Percentiles rank a stretch among this genome's conserved stretches.
These are phyloP conservation scores for Dioscorea zingiberensis DNA, from an alignment of 106 monocot genomes.

Conservation along the genomic window DNA sequence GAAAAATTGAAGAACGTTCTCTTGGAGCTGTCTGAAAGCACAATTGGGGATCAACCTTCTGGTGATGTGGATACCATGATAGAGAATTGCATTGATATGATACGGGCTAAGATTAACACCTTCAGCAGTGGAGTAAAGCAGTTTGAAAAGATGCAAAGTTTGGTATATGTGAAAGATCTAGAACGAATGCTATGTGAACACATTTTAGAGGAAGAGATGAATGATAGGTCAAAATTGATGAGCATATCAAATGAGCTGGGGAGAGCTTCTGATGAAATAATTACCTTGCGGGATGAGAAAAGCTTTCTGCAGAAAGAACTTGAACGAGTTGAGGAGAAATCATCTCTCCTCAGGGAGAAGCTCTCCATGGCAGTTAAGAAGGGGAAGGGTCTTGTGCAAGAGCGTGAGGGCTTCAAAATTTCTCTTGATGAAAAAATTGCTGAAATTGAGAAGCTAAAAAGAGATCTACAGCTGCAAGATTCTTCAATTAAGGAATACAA, in stretches of 20 bases:
- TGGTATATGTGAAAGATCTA: slow-evolving; percentile 41
- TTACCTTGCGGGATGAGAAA: slow-evolving; percentile 57
- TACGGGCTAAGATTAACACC: slow-evolving; percentile 32
- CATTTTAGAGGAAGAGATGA: slow-evolving; percentile 61
- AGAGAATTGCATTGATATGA: slow-evolving; percentile 34
- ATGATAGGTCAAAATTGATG: slow-evolving; percentile 31
- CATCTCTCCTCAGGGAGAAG: slow-evolving; percentile 67
- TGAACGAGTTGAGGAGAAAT: slow-evolving; percentile 66
- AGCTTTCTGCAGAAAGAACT: slow-evolving; percentile 57
- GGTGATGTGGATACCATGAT: slow-evolving; percentile 24
- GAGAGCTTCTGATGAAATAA: slow-evolving; percentile 28
- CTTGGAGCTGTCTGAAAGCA: slow-evolving; percentile 33
- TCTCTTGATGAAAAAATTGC: slow-evolving; percentile 67
- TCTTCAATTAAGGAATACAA: slow-evolving; percentile 36
- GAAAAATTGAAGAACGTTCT: slow-evolving; percentile 37
- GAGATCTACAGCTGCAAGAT: slow-evolving; percentile 46
- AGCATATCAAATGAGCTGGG: slow-evolving; percentile 34
- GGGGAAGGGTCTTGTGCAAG: slow-evolving; percentile 90
- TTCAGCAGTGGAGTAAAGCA: slow-evolving; percentile 19
- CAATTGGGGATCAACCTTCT: slow-evolving; percentile 29
- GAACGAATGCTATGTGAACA: slow-evolving; percentile 41
- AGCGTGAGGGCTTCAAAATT: slow-evolving; percentile 69
- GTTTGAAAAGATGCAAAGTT: slow-evolving; percentile 55
- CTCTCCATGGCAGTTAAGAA: slow-evolving; percentile 91
- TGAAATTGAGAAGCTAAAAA: slow-evolving; percentile 69